Evolutionary conservation across 140 eudicot species (phyloP), one percentile per base, ranked within the genome.

Genomic region (Senecio squalidus): DNA sequence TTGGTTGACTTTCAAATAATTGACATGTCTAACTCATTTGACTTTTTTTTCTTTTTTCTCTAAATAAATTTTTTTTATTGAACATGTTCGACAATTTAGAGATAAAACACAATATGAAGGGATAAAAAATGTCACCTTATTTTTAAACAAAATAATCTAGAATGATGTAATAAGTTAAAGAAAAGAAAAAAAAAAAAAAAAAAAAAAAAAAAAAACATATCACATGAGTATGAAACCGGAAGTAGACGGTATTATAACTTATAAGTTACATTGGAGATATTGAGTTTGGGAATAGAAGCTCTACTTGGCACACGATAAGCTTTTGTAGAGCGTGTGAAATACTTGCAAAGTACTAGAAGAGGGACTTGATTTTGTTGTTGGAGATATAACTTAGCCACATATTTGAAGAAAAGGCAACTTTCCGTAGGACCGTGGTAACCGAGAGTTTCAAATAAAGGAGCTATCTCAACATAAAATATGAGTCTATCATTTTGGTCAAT

Each of bases 361-460:
- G 98, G 91, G 69, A 74, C 61, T 65, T 81, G 81, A 54, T 75
- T 84, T 65, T 86, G 96, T 54, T 84, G 96, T 75, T 86, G 96
- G 75, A 84, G 70, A 69, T 91, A 91, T 58, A 91, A 64, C 68
- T 91, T 93, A 66, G 98, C 98, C 47, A 91, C 98, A 77, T 81
- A 96, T 77, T 96, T 81, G 29, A 96, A 91, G 77, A 86, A 91
- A 74, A 91, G 86, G 96, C 98, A 58, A 96, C 89, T 81, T 91
- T 91, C 14, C 98, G 74, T n/a, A n/a, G n/a, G n/a, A n/a, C n/a
- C n/a, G 24, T 81, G 89, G 70, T 91, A 86, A 75, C 96, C 98
- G 48, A 91, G 85, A 45, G 82, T 80, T 66, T 95, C 96, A 79
- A 81, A 91, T 30, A 91, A 74, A n/a, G 96, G 91, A 69, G 98